phyloP scores from a whole-genome alignment of 2,329 filamentous ascomycete genomes.

The Colletotrichum spaethianum region DNA sequence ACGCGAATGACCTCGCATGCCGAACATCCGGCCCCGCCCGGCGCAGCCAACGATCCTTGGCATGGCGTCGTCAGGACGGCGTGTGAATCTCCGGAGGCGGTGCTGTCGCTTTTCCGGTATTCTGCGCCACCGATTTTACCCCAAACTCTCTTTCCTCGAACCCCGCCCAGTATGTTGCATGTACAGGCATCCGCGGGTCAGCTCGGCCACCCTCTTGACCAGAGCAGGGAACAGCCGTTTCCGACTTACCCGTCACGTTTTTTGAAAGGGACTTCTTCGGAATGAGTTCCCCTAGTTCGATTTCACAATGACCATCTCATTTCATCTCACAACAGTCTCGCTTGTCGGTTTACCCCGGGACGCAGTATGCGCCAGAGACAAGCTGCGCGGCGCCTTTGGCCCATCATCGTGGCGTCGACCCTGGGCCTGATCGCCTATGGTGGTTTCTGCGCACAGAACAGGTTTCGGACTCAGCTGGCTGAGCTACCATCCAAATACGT shows the following conservation, averaged over 20 bases:
- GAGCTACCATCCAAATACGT: neutral
- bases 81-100: neutral
- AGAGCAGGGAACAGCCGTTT: conserved; percentile 1
- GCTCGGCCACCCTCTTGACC: neutral
- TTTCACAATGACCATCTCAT: neutral
- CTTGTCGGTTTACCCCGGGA: neutral
- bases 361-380: conserved; percentile 25
- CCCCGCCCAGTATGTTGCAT: conserved; percentile 23
- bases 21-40: conserved; percentile 23
- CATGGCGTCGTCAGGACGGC: conserved; percentile 23
- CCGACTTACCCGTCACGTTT: neutral
- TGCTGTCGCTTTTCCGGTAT: neutral
- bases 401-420: conserved; percentile 6
- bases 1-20: conserved; percentile 13
- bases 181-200: conserved; percentile 8
- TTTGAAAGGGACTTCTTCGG: neutral
- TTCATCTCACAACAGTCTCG: neutral
- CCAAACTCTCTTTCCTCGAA: conserved; percentile 10
- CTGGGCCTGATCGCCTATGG: conserved; percentile 14
- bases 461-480: neutral
- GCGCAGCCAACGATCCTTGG: conserved; percentile 18
- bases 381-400: conserved; percentile 14
- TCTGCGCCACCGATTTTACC: neutral
- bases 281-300: neutral
- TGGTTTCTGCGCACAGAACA: neutral